These are phyloP conservation scores for Silene latifolia DNA, from an alignment of 148 eudicot species.

Conservation along the genomic window DNA sequence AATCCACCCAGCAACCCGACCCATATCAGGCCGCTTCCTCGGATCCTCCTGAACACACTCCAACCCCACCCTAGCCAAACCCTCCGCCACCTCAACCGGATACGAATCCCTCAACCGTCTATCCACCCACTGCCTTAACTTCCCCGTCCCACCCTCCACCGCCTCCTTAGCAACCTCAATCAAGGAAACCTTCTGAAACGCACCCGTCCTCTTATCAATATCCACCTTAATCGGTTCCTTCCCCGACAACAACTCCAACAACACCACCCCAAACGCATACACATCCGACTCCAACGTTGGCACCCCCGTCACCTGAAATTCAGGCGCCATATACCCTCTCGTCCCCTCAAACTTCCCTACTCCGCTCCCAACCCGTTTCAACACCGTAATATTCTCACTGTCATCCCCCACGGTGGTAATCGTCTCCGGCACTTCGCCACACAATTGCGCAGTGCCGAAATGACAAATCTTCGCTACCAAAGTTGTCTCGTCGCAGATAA, in stretches of 20 bases:
- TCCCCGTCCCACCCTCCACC: conserved; percentile 37
- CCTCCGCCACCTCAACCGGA: conserved; percentile 74
- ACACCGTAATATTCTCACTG: background rate
- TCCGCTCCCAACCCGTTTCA: conserved; percentile 25
- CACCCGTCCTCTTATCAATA: conserved; percentile 39
- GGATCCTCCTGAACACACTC: conserved; percentile 79
- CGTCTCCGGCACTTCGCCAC: conserved; percentile 47
- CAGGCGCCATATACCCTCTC: conserved; percentile 97
- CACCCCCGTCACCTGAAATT: conserved; percentile 52
- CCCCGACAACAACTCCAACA: conserved; percentile 71
- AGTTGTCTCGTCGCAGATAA: conserved; percentile 44
- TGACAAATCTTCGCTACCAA: conserved; percentile 67
- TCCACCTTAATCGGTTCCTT: conserved; percentile 59
- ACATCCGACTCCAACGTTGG: conserved; percentile 73
- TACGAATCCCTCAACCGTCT: conserved; percentile 75
- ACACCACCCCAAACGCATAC: conserved; percentile 82
- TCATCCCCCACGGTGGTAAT: conserved; percentile 15
- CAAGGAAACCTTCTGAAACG: conserved; percentile 42
- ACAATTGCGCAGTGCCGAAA: conserved; percentile 81
- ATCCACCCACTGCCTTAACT: conserved; percentile 79
- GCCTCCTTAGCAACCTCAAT: conserved; percentile 74
- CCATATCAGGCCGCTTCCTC: conserved; percentile 72
- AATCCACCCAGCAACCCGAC: conserved; percentile 68
- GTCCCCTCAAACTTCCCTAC: conserved; percentile 60
- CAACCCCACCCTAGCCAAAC: conserved; percentile 51